Conservation (phyloP, 192 early-diverging fungal species). For the Coemansia sp. region DNA sequence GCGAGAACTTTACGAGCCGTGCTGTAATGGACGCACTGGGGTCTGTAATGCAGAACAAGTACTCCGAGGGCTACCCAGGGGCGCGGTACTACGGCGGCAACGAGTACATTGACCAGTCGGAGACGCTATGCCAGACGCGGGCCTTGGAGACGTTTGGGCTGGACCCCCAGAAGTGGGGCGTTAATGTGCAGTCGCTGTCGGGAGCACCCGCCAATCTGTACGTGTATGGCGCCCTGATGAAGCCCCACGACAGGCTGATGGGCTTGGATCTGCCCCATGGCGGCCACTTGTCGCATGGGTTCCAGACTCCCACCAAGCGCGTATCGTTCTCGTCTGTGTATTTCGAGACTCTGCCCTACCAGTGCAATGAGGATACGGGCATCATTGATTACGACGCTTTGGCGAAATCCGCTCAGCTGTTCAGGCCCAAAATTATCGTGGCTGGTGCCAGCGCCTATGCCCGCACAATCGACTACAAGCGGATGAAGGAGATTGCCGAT, state of each 20-base stretch:
- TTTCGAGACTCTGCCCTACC: conserved; percentile 96
- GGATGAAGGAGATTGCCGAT: conserved; percentile 75
- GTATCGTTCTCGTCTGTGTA: conserved; percentile 93
- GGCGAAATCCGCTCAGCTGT: conserved; percentile 73
- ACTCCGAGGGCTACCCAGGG: conserved; percentile 96
- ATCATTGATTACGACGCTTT: conserved; percentile 91
- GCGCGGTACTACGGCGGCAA: conserved; percentile 99
- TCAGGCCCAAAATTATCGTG: conserved; percentile 95
- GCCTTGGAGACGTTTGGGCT: conserved; percentile 92
- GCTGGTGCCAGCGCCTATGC: conserved; percentile 95
- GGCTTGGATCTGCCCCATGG: conserved; percentile 97
- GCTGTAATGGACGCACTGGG: conserved; percentile 96
- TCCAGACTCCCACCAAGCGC: conserved; percentile 95
- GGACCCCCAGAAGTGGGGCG: conserved; percentile 86
- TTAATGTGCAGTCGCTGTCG: conserved; percentile 96
- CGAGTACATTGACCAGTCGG: conserved; percentile 95
- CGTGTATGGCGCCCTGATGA: conserved; percentile 91
- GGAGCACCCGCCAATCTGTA: conserved; percentile 97
- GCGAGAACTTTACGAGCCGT: conserved; percentile 98
- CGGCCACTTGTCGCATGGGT: conserved; percentile 98
- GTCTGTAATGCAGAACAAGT: conserved; percentile 99
- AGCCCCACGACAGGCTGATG: conserved; percentile 98
- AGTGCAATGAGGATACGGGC: conserved; percentile 85
- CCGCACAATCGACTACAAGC: conserved; percentile 89
- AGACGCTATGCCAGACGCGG: conserved; percentile 89